These are phyloP conservation scores for Cucurbita maxima DNA, from an alignment of 306 rosid species.

Conservation along the genomic window DNA sequence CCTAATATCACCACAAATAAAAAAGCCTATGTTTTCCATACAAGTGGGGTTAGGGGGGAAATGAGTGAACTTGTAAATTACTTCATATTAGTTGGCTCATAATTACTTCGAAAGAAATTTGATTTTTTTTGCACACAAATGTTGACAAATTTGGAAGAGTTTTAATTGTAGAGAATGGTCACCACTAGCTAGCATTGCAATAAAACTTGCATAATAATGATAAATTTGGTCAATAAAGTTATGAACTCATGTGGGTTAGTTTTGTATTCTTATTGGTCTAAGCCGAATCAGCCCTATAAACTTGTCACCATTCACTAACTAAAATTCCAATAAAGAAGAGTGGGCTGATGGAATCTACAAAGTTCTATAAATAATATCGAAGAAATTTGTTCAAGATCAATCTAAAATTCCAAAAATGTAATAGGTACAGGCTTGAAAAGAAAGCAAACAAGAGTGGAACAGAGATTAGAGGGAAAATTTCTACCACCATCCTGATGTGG, in stretches of 20 bases:
- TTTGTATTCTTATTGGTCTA: neutral
- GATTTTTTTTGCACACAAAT: neutral
- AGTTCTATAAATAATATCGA: neutral
- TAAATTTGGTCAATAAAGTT: neutral
- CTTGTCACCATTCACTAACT: neutral
- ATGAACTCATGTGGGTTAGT: neutral
- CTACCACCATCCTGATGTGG: neutral
- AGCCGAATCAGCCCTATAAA: neutral
- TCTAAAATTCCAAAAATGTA: neutral
- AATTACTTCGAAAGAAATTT: neutral
- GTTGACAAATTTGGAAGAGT: neutral
- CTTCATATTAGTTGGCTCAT: neutral
- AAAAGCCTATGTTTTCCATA: neutral
- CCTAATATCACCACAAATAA: neutral
- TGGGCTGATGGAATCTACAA: neutral
- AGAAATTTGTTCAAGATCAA: neutral
- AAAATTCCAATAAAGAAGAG: neutral
- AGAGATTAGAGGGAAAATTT: neutral
- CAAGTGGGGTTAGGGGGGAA: neutral
- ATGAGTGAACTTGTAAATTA: neutral
- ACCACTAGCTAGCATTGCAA: neutral
- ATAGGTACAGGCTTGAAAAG: neutral
- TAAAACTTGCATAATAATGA: neutral
- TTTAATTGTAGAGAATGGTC: neutral
- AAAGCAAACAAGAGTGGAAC: neutral